Evolutionary conservation across 1,139 yeast genomes (phyloP), one percentile per base, ranked within the genome.

Genomic region (Pichia cactophila): DNA sequence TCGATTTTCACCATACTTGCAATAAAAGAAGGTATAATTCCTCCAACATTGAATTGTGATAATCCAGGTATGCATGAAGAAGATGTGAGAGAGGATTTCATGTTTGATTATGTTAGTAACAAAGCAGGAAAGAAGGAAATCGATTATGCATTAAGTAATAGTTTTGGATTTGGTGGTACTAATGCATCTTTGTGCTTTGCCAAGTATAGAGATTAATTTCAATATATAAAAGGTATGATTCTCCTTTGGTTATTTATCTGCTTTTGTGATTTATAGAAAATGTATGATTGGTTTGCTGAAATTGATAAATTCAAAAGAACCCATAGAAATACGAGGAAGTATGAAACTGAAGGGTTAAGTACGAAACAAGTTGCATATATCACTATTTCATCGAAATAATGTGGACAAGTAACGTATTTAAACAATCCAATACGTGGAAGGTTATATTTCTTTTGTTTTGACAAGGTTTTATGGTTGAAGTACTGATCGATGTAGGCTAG

Each of bases 91-190:
- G 49, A 58, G 0, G 72, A 70, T 42, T 81, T 80, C 58, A 60
- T 61, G 20, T 76, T 86, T 56, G 82, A 86, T 60, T 84, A 83
- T 58, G 83, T 87, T 5, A 75, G 80, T 0, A 69, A 75, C 35
- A 56, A 60, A 8, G 70, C 83, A 5, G 72, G 69, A 52, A 50
- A 64, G 17, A 39, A 41, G 3, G 45, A 46, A 23, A 37, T 54
- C 3, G 37, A 44, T 2, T 40, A 53, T 56, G 97, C 92, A 0
- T 57, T 94, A 58, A 80, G 89, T 50, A 94, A 94, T 63, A 87
- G 96, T 57, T 92, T 94, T 70, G 99, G 98, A 0, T 92, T 94
- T 69, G 99, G 99, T 9, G 99, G 99, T 14, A 89, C 95, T 8
- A 94, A 94, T 66, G 84, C 95, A 14, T 77, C 95, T 2, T 57